phyloP scores from a whole-genome alignment of 495 filamentous ascomycete genomes.

The Annulohypoxylon maeteangense region DNA sequence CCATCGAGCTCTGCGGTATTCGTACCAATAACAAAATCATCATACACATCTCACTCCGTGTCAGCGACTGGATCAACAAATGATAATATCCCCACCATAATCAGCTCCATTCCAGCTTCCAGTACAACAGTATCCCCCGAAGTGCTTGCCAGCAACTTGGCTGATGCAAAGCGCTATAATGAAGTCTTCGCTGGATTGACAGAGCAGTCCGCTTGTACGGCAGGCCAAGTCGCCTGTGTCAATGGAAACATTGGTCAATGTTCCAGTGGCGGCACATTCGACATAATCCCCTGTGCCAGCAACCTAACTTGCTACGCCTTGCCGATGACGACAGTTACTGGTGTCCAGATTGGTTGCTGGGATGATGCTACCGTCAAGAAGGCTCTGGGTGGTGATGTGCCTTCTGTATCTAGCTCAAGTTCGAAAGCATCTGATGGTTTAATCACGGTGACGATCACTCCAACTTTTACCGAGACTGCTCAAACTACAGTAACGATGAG shows the following conservation, averaged over 20 bases:
- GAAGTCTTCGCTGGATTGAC: constrained; percentile 52
- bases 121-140: constrained; percentile 51
- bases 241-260: constrained; percentile 50
- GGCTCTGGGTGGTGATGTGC: constrained; percentile 40
- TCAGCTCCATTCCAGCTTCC: constrained; percentile 47
- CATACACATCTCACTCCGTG: constrained; percentile 36
- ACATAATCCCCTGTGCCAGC: constrained; percentile 44
- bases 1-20: constrained; percentile 11
- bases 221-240: constrained; percentile 56
- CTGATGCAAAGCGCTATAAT: constrained; percentile 53
- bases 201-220: constrained; percentile 49
- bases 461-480: constrained; percentile 33
- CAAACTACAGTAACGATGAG: constrained; percentile 29
- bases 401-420: constrained; percentile 14
- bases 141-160: constrained; percentile 50
- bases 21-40: constrained; percentile 31
- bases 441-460: constrained; percentile 30
- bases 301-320: constrained; percentile 53
- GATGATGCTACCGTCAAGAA: constrained; percentile 41
- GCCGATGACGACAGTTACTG: constrained; percentile 53
- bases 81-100: constrained; percentile 51
- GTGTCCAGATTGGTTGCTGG: constrained; percentile 52
- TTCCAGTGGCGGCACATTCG: constrained; percentile 44
- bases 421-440: constrained; percentile 5
- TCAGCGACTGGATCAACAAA: constrained; percentile 48